Evolutionary conservation across 2,329 filamentous ascomycete genomes (phyloP).

Genomic region (Epichloe hybrida): DNA sequence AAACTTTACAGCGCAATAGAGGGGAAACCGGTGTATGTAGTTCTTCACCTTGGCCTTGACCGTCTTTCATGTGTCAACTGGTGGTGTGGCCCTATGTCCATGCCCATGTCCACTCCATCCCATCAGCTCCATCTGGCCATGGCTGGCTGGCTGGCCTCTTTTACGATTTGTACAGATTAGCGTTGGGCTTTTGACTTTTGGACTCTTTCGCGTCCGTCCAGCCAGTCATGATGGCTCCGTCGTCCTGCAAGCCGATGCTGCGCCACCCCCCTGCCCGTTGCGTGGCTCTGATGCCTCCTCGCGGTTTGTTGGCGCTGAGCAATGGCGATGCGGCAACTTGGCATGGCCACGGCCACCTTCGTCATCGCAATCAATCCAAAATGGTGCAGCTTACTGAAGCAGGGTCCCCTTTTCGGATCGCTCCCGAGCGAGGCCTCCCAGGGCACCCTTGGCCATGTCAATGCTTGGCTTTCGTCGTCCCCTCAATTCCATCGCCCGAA

Average conservation of each 20-base stretch:
- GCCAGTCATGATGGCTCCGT: too few relatives aligned
- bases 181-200: not conserved
- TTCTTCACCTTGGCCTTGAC: not conserved
- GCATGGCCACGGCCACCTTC: not conserved
- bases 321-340: not conserved
- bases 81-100: not conserved
- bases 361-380: not conserved
- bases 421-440: constrained; percentile 6
- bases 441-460: not conserved
- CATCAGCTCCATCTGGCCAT: not conserved
- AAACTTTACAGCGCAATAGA: too few relatives aligned
- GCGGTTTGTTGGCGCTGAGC: not conserved
- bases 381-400: not conserved
- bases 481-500: not conserved
- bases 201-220: not conserved
- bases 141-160: not conserved
- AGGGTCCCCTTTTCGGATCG: constrained; percentile 3
- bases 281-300: not conserved
- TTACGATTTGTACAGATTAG: not conserved
- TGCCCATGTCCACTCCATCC: not conserved
- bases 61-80: not conserved
- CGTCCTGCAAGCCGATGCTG: too few relatives aligned
- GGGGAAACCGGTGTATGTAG: too few relatives aligned
- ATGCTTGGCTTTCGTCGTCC: not conserved
- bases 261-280: not conserved